A percentile compares a stretch with the other conserved stretches of the same genome.
Conservation (phyloP, 2,329 filamentous ascomycete species). For the Monosporascus sp. region DNA sequence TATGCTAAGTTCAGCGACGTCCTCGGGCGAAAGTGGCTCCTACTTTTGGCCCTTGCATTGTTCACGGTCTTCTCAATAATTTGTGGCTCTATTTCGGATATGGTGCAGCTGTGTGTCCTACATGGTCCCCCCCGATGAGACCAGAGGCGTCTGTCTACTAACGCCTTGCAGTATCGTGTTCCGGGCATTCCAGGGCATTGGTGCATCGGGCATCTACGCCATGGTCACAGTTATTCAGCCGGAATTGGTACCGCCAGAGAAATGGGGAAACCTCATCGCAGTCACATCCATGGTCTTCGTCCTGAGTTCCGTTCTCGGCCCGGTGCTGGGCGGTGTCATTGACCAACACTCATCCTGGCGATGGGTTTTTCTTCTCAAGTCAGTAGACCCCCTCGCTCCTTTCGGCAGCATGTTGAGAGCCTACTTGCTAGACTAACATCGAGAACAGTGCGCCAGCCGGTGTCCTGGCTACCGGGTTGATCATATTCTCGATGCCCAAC, state of each 20-base stretch:
- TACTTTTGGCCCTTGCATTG: slow-evolving; percentile 30
- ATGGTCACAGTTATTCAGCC: slow-evolving; percentile 33
- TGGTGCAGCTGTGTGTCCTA: slow-evolving; percentile 23
- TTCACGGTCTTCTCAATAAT: slow-evolving; percentile 37
- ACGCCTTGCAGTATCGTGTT: slow-evolving; percentile 24
- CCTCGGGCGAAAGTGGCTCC: slow-evolving; percentile 35
- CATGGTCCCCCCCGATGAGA: not conserved
- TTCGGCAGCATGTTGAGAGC: too few relatives aligned
- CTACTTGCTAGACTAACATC: not conserved
- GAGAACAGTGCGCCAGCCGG: slow-evolving; percentile 25
- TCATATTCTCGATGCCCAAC: slow-evolving; percentile 22
- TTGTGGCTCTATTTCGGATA: slow-evolving; percentile 32
- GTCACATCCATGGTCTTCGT: slow-evolving; percentile 34
- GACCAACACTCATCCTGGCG: slow-evolving; percentile 34
- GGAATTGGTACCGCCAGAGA: slow-evolving; percentile 29
- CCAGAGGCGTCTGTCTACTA: not conserved
- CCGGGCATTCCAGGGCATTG: slow-evolving; percentile 38
- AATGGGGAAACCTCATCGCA: slow-evolving; percentile 27
- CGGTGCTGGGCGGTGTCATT: slow-evolving; percentile 39
- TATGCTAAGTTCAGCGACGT: slow-evolving; percentile 41
- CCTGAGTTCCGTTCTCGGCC: slow-evolving; percentile 36
- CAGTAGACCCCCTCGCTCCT: slow-evolving; percentile 5
- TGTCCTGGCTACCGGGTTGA: slow-evolving; percentile 18
- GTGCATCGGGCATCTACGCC: slow-evolving; percentile 42
- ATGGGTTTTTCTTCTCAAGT: slow-evolving; percentile 46